Conservation (phyloP, 495 filamentous ascomycete genomes). For the Trichoderma gamsii region DNA sequence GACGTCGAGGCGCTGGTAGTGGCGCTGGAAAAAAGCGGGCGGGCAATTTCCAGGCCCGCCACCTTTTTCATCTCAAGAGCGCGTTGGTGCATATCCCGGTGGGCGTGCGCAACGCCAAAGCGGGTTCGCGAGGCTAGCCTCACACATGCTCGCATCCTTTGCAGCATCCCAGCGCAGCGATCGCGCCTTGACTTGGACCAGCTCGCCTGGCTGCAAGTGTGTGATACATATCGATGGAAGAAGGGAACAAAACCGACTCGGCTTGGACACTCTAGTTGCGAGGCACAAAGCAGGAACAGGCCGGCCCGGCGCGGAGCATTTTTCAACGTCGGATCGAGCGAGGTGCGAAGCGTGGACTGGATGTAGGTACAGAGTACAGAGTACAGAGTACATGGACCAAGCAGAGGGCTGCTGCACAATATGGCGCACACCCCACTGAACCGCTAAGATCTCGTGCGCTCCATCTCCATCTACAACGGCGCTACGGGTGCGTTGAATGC, state of each 20-base stretch:
- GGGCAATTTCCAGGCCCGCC: background rate
- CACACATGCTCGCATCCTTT: background rate
- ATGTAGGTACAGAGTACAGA: background rate
- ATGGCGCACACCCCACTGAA: conserved; percentile 8
- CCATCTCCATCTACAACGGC: background rate
- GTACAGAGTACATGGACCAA: background rate
- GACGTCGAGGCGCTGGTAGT: background rate
- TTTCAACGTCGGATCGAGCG: background rate
- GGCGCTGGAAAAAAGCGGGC: conserved; percentile 4
- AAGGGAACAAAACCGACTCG: conserved; percentile 11
- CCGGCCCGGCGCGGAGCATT: conserved; percentile 8
- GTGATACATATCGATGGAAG: background rate
- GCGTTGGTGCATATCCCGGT: background rate
- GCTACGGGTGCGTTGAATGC: too few relatives aligned
- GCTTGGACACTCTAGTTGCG: background rate
- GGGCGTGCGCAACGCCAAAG: background rate
- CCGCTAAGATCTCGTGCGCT: background rate
- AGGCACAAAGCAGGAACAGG: conserved; percentile 8
- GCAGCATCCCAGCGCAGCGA: background rate
- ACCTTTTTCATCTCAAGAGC: background rate
- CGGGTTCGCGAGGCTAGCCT: background rate
- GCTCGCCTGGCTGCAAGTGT: conserved; percentile 3
- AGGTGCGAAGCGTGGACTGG: background rate
- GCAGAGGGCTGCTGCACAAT: background rate
- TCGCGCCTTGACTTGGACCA: background rate